These are phyloP conservation scores for Tuber aestivum DNA, from an alignment of 495 filamentous ascomycete species.

Conservation along the genomic window DNA sequence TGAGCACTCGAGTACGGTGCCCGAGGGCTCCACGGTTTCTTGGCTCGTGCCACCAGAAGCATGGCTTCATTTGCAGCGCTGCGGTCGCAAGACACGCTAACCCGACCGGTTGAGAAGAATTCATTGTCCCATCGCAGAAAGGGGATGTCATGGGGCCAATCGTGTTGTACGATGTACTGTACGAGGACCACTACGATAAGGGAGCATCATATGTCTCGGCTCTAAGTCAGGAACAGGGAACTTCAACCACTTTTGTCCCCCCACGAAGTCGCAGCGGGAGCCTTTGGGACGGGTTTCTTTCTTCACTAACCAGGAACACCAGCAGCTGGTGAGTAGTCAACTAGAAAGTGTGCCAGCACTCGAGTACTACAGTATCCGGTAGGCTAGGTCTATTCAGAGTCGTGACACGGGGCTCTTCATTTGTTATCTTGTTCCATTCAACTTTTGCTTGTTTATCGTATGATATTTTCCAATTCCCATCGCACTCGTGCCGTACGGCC, in stretches of 20 bases:
- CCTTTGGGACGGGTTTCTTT: background rate
- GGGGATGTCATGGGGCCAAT: background rate
- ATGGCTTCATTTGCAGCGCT: background rate
- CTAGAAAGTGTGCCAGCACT: background rate
- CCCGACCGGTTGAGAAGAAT: background rate
- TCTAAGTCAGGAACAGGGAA: background rate
- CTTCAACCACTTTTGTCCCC: background rate
- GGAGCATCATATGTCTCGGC: background rate
- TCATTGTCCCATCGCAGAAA: background rate
- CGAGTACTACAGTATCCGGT: background rate
- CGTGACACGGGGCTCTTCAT: background rate
- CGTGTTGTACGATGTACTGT: background rate
- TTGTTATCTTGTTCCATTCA: background rate
- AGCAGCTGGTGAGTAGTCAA: background rate
- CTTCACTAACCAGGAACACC: background rate
- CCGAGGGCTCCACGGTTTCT: background rate
- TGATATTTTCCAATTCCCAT: background rate
- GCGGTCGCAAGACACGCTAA: background rate
- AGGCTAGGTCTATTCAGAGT: background rate
- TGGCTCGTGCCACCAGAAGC: background rate
- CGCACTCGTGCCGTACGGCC: background rate
- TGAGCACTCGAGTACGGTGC: background rate
- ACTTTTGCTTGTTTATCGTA: background rate
- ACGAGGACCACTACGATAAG: background rate
- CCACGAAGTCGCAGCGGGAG: background rate